Evolutionary conservation across 192 early-diverging fungal genomes (phyloP).

Genomic region (Tieghemiomyces parasiticus): DNA sequence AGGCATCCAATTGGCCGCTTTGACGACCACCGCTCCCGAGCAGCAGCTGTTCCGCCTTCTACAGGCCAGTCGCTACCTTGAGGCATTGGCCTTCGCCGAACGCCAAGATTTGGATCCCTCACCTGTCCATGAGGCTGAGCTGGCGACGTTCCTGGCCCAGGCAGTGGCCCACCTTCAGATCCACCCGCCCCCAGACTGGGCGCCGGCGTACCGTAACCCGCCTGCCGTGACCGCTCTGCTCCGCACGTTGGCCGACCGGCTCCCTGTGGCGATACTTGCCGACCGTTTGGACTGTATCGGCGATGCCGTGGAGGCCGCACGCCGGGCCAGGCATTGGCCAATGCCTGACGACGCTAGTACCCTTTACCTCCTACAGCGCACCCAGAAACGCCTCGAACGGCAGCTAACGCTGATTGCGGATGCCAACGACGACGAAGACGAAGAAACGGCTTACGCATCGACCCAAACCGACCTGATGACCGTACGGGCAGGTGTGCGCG

Average conservation of each 20-base stretch:
- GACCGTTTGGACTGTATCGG: conserved; percentile 13
- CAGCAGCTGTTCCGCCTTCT: conserved; percentile 18
- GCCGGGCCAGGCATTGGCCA: conserved; percentile 15
- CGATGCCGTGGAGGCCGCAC: conserved; percentile 13
- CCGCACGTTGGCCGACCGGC: background rate
- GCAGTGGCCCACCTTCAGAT: background rate
- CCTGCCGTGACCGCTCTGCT: background rate
- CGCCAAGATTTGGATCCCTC: conserved; percentile 14
- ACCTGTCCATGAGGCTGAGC: conserved; percentile 16
- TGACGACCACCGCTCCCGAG: background rate
- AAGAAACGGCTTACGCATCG: background rate
- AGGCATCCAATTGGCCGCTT: conserved; percentile 1
- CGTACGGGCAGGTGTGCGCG: conserved; percentile 5
- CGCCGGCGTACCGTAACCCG: background rate
- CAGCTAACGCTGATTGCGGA: background rate
- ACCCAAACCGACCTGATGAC: background rate
- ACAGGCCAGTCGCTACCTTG: conserved; percentile 16
- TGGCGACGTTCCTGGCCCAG: conserved; percentile 12
- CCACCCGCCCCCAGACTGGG: background rate
- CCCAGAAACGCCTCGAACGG: conserved; percentile 8
- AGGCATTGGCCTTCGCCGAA: conserved; percentile 22
- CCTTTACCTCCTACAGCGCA: conserved; percentile 15
- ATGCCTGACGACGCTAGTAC: conserved; percentile 12
- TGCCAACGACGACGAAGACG: background rate
- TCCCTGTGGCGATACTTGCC: conserved; percentile 8